Base-by-base conservation (phyloP, 148 eudicot species). In the Spergularia marina region DNA sequence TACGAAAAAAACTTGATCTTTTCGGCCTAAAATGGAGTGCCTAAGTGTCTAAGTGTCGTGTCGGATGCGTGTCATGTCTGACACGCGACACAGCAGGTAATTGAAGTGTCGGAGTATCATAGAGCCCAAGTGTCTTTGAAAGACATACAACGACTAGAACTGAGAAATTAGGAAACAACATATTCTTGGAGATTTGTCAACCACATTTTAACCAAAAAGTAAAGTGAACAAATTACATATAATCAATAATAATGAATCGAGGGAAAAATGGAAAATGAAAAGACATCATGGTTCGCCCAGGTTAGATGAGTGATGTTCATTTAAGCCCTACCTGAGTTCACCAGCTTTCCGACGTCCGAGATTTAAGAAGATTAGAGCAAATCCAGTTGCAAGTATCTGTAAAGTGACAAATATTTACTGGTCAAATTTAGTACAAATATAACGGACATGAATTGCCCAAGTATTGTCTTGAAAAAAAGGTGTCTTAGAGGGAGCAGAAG, bases 361-460 rank as follows among this genome's bases (percentile, higher is more conserved):
- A 85, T 96, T 96, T 34, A 85, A 72, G 76, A 91, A 91, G 79
- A 96, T 91, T 72, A 93, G 85, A n/a, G 83, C 84, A 73, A 96
- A 96, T 70, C 99, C 99, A 9, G 99, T 96, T 58, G 87, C 98
- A 23, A 96, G 87, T 86, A 96, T 88, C 99, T 95, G 90, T 77
- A 39, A 25, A 61, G 36, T 53, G 41, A 72, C 54, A 61, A 68
- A n/a, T 40, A 59, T 41, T 6, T 44, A 72, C 7, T 21, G 6
- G 55, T 60, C 14, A 79, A 14, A 3, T 6, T 58, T 5, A 58
- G 30, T 58, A 44, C 21, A 21, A 25, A 52, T 16, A n/a, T n/a
- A n/a, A n/a, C n/a, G n/a, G n/a, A n/a, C n/a, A n/a, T n/a, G n/a
- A n/a, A n/a, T n/a, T n/a, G n/a, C n/a, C n/a, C n/a, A n/a, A 15